Conservation (phyloP, 2,329 filamentous ascomycete genomes). For the Penicillium frequentans region DNA sequence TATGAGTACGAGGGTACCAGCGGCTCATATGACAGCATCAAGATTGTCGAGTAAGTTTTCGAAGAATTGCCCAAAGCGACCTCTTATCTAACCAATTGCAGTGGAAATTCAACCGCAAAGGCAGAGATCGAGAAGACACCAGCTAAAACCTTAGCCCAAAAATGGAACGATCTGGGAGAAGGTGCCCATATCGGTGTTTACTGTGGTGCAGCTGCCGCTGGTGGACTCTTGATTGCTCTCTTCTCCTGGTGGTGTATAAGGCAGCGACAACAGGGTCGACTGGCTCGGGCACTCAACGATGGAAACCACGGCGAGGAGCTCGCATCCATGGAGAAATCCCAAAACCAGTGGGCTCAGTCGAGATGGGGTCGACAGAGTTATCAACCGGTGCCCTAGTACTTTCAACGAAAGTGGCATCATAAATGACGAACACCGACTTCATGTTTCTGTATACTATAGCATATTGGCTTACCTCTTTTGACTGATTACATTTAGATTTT, state of each 20-base stretch:
- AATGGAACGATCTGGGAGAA: conserved; percentile 45
- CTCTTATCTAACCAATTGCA: conserved; percentile 38
- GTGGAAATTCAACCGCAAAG: conserved; percentile 63
- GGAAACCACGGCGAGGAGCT: conserved; percentile 44
- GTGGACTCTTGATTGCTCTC: conserved; percentile 27
- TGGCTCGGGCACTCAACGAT: conserved; percentile 50
- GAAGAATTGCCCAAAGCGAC: not conserved
- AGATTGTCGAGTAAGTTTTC: conserved; percentile 46
- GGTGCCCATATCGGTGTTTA: conserved; percentile 52
- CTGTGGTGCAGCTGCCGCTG: conserved; percentile 33
- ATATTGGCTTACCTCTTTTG: not conserved
- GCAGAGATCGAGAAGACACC: conserved; percentile 37
- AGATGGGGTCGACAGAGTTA: conserved; percentile 25
- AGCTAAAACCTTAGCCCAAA: conserved; percentile 36
- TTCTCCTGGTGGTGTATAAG: conserved; percentile 50
- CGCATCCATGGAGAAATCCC: conserved; percentile 39
- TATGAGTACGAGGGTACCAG: conserved; percentile 65
- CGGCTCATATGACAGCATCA: conserved; percentile 66
- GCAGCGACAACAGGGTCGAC: conserved; percentile 51
- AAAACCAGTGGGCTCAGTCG: conserved; percentile 38
- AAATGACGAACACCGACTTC: not conserved
- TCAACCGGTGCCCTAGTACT: not conserved
- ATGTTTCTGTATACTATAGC: not conserved
- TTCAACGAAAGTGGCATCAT: not conserved
- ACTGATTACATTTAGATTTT: not conserved